Percentiles rank a stretch among this genome's conserved stretches.
phyloP scores from a whole-genome alignment of 75 land plant species.

The Selaginella tamariscina region DNA sequence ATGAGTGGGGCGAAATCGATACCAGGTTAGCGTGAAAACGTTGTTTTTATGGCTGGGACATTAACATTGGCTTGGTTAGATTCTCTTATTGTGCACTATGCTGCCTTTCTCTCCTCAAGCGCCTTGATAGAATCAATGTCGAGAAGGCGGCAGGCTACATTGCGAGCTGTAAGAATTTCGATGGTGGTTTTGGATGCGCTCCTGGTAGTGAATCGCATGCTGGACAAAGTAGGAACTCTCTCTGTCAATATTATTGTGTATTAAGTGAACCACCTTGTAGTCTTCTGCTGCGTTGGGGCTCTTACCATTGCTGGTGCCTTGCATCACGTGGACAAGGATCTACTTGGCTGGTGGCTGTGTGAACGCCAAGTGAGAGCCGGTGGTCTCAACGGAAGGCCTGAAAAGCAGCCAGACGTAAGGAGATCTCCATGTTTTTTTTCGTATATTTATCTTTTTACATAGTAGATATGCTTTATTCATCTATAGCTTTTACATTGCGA shows the following conservation, averaged over 20 bases:
- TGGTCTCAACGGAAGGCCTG: slow-evolving; percentile 92
- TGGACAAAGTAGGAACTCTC: slow-evolving; percentile 59
- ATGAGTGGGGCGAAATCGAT: slow-evolving; percentile 97
- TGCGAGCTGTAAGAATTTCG: slow-evolving; percentile 91
- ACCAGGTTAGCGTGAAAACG: slow-evolving; percentile 37
- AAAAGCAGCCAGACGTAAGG: slow-evolving; percentile 91
- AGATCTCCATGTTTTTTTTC: slow-evolving; percentile 8
- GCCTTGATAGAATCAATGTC: slow-evolving; percentile 61
- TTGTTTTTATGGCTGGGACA: too few relatives aligned
- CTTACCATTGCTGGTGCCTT: slow-evolving; percentile 74
- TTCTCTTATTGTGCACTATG: slow-evolving; percentile 89
- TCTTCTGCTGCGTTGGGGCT: slow-evolving; percentile 87
- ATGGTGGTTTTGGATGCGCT: slow-evolving; percentile 94
- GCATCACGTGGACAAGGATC: slow-evolving; percentile 74
- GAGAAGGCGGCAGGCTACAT: slow-evolving; percentile 69
- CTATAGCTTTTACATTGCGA: background rate
- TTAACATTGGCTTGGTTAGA: slow-evolving; percentile 26
- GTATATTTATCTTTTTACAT: too few relatives aligned
- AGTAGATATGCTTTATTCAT: background rate
- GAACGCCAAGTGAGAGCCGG: slow-evolving; percentile 79
- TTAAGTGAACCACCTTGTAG: too few relatives aligned
- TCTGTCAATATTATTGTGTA: too few relatives aligned
- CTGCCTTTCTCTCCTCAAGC: slow-evolving; percentile 60
- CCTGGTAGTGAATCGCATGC: slow-evolving; percentile 97
- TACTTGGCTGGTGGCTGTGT: slow-evolving; percentile 96